Evolutionary conservation across 805 yeast species (phyloP).

Genomic region (Wickerhamomyces rabaulensis): DNA sequence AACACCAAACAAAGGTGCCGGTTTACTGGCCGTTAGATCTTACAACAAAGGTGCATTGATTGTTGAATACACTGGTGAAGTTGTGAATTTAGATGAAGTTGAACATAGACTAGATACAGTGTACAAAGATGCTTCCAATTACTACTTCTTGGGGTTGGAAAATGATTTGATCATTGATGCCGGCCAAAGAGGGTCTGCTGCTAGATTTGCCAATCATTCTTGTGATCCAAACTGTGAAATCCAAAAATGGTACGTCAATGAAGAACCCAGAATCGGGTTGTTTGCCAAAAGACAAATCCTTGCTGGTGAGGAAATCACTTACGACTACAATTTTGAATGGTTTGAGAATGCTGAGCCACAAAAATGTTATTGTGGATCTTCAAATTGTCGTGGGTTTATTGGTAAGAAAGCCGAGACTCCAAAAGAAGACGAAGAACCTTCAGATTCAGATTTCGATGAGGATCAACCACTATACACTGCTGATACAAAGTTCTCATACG

Average conservation of each 20-base stretch:
- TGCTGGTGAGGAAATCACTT: slow-evolving; percentile 40
- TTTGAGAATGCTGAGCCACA: slow-evolving; percentile 39
- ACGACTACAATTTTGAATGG: slow-evolving; percentile 44
- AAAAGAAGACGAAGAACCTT: neutral
- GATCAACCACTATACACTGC: neutral
- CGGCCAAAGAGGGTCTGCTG: slow-evolving; percentile 40
- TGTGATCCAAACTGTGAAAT: slow-evolving; percentile 43
- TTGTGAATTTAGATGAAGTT: slow-evolving; percentile 35
- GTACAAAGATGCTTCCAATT: slow-evolving; percentile 29
- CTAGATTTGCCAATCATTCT: slow-evolving; percentile 46
- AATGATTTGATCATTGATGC: slow-evolving; percentile 40
- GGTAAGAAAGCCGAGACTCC: slow-evolving; percentile 19
- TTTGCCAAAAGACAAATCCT: slow-evolving; percentile 35
- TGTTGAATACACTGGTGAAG: slow-evolving; percentile 46
- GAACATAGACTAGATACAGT: slow-evolving; percentile 29
- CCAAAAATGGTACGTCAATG: slow-evolving; percentile 44
- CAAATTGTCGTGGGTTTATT: slow-evolving; percentile 36
- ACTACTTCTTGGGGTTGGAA: slow-evolving; percentile 38
- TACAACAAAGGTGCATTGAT: slow-evolving; percentile 36
- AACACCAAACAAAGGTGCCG: slow-evolving; percentile 37
- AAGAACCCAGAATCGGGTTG: slow-evolving; percentile 40
- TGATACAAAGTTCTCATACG: neutral
- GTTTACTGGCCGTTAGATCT: slow-evolving; percentile 33
- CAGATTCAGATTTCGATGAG: neutral
- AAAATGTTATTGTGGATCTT: slow-evolving; percentile 38